These are phyloP conservation scores for Suillus variegatus DNA, from an alignment of 768 basidiomycete species.

Conservation along the genomic window DNA sequence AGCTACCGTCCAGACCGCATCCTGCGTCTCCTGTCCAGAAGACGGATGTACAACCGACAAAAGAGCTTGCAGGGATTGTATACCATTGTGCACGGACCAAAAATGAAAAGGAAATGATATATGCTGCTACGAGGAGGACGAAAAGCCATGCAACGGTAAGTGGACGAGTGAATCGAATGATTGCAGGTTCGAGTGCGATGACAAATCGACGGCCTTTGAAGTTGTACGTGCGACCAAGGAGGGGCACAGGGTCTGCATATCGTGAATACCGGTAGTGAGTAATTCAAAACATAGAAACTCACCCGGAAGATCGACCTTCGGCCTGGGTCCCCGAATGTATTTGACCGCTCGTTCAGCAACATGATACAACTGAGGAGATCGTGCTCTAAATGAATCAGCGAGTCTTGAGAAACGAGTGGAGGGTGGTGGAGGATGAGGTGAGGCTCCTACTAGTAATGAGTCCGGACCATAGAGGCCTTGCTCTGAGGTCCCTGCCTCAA, in stretches of 20 bases:
- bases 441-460: background rate
- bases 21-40: conserved; percentile 71
- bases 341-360: conserved; percentile 10
- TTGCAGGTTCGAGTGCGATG: conserved; percentile 54
- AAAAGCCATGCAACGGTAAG: conserved; percentile 58
- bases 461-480: background rate
- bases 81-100: conserved; percentile 74
- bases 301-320: conserved; percentile 54
- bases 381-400: background rate
- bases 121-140: conserved; percentile 53
- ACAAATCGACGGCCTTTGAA: conserved; percentile 38
- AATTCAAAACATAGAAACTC: conserved; percentile 5
- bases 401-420: conserved; percentile 10
- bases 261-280: conserved; percentile 4
- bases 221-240: conserved; percentile 51
- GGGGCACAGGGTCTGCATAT: conserved; percentile 51
- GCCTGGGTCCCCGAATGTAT: conserved; percentile 63
- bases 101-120: conserved; percentile 74
- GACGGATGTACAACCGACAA: conserved; percentile 66
- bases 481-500: background rate
- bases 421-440: background rate
- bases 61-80: conserved; percentile 61
- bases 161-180: conserved; percentile 51
- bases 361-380: conserved; percentile 21
- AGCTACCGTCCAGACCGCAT: conserved; percentile 71